A percentile compares a stretch with the other conserved stretches of the same genome.
phyloP scores from a whole-genome alignment of 2,329 filamentous ascomycete species.

The Phoma sp. region DNA sequence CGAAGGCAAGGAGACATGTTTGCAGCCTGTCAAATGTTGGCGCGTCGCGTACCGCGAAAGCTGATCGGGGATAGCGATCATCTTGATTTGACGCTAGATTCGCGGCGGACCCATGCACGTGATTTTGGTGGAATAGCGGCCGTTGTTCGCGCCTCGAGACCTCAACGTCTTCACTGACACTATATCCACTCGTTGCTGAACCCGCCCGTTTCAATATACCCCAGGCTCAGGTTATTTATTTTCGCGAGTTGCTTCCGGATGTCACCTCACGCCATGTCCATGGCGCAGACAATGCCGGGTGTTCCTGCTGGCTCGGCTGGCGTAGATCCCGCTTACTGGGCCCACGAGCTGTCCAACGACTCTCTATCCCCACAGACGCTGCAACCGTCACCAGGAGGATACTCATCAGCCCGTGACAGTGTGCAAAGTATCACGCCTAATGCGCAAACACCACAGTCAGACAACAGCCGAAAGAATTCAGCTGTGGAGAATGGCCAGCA shows the following conservation, averaged over 20 bases:
- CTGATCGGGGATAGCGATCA: constrained; percentile 21
- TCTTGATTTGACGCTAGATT: constrained; percentile 17
- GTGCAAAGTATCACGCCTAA: constrained; percentile 39
- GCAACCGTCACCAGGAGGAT: constrained; percentile 41
- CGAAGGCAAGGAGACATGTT: constrained; percentile 31
- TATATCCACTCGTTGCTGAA: constrained; percentile 29
- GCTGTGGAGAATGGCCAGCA: constrained; percentile 22
- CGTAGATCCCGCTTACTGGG: constrained; percentile 46
- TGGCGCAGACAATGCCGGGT: constrained; percentile 34
- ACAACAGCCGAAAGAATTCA: constrained; percentile 28
- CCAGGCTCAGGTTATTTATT: constrained; percentile 7
- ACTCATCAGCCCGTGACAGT: constrained; percentile 42
- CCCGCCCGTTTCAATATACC: constrained; percentile 21
- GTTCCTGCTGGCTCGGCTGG: constrained; percentile 36
- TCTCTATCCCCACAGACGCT: constrained; percentile 29
- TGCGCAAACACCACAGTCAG: constrained; percentile 41
- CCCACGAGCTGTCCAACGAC: constrained; percentile 29
- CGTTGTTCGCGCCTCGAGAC: constrained; percentile 26
- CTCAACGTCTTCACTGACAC: constrained; percentile 31
- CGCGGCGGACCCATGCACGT: constrained; percentile 18
- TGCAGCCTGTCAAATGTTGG: constrained; percentile 23
- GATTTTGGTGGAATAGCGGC: constrained; percentile 16
- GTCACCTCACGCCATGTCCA: constrained; percentile 37
- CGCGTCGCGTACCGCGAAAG: constrained; percentile 19
- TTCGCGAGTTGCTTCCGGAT: constrained; percentile 16